Conservation (phyloP, 2,329 filamentous ascomycete species). For the Pseudophaeomoniella oleicola region DNA sequence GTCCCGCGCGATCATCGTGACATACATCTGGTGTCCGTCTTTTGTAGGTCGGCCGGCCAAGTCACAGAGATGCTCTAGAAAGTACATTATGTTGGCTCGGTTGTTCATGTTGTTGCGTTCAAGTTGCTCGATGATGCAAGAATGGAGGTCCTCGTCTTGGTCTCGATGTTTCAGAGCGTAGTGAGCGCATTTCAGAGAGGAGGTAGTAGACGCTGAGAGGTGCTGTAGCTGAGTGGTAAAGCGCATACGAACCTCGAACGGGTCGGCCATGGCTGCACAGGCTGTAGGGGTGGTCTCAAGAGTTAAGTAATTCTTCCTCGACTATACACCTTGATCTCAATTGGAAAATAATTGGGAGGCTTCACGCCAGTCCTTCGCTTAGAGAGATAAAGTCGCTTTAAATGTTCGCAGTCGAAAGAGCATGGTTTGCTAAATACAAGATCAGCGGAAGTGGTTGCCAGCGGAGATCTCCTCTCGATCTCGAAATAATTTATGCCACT, state of each 20-base stretch:
- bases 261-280: conserved; percentile 55
- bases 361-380: too few relatives aligned
- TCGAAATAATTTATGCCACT: too few relatives aligned
- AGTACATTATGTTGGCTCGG: conserved; percentile 97
- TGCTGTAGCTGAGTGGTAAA: conserved; percentile 84
- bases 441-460: too few relatives aligned
- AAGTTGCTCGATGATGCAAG: conserved; percentile 90
- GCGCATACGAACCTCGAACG: conserved; percentile 95
- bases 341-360: too few relatives aligned
- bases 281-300: too few relatives aligned
- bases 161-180: conserved; percentile 91
- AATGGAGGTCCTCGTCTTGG: conserved; percentile 93
- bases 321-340: too few relatives aligned
- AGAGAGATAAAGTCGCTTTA: too few relatives aligned
- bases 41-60: conserved; percentile 47
- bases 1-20: conserved; percentile 89
- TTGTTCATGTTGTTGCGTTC: conserved; percentile 93
- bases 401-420: too few relatives aligned
- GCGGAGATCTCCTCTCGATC: too few relatives aligned
- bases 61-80: conserved; percentile 89
- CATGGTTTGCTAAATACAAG: too few relatives aligned
- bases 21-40: conserved; percentile 64
- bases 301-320: too few relatives aligned
- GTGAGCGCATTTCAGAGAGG: conserved; percentile 80
- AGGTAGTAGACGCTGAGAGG: conserved; percentile 77